Base-by-base conservation (phyloP, 345 rosid species). In the Syzygium oleosum region DNA sequence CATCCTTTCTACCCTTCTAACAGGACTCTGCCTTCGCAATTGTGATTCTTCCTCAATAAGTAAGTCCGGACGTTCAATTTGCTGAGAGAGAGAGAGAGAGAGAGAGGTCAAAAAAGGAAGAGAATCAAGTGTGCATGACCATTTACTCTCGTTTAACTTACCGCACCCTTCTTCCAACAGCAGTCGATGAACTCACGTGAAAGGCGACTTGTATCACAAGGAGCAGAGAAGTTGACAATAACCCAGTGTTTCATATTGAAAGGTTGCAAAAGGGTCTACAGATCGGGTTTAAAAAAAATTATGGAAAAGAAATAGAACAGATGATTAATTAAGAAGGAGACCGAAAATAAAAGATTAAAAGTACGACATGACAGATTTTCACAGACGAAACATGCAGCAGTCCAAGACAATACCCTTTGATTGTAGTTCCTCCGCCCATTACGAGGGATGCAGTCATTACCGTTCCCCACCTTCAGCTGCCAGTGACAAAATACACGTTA, bases 371-470 rank as follows among this genome's bases (percentile, higher is more conserved):
- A 38, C 77, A 63, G 31, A 63, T n/a, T 63, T 63, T 63, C 77
- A 63, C 77, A 29, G 11, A 29, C 9, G 19, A 14, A 63, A 14
- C 17, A 29, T n/a, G 14, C 38, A 63, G 77, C 38, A 63, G 77
- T 29, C 77, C 77, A 63, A n/a, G 77, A 53, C 38, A 88, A 87
- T 86, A 95, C 99, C 98, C 96, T 96, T 85, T 91, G 93, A 86
- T 96, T 97, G 90, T 95, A 96, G 92, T 95, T 96, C 98, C 99
- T 96, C 68, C 98, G 91, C 52, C 99, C 99, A 88, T 93, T 93
- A 59, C 86, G 85, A 79, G 98, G 99, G 85, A 93, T 9, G 65
- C 94, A 94, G 58, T 93, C 94, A 89, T 89, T 94, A 51, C 87
- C 63, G 49, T 92, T 91, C 51, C 99, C 99, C 86, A 96, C 95